phyloP scores from a whole-genome alignment of 1,139 yeast species.

The Kodamaea fungicola region DNA sequence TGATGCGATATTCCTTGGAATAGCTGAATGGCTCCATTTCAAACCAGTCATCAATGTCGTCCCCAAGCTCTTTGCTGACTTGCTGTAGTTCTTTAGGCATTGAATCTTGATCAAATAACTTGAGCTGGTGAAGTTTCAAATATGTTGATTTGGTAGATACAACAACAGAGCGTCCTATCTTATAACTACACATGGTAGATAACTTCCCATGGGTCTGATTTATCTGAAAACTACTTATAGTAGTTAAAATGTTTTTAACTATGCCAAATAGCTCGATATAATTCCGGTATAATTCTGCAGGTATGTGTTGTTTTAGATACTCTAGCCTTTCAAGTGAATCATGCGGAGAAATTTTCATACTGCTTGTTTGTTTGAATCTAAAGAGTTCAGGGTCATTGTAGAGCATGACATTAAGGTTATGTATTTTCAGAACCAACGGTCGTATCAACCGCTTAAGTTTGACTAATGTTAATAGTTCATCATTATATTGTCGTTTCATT shows the following conservation, averaged over 20 bases:
- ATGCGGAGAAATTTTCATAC: conserved; percentile 13
- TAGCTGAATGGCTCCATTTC: conserved; percentile 28
- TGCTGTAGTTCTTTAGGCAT: conserved; percentile 21
- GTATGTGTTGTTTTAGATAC: conserved; percentile 22
- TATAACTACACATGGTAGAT: conserved; percentile 26
- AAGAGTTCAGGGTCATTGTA: conserved; percentile 18
- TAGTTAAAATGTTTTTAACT: conserved; percentile 22
- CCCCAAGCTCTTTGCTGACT: conserved; percentile 21
- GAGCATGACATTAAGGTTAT: conserved; percentile 27
- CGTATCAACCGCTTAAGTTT: conserved; percentile 28
- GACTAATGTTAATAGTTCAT: no score
- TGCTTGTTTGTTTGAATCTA: neutral
- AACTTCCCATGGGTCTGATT: conserved; percentile 10
- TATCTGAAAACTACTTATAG: conserved; percentile 8
- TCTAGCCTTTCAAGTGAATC: conserved; percentile 25
- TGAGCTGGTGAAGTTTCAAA: conserved; percentile 28
- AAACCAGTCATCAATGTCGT: conserved; percentile 41
- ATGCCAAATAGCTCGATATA: conserved; percentile 31
- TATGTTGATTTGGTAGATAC: conserved; percentile 33
- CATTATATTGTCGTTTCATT: no score
- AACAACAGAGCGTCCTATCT: conserved; percentile 33
- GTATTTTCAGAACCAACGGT: conserved; percentile 37
- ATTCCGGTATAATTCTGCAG: conserved; percentile 24
- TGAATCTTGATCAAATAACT: conserved; percentile 31
- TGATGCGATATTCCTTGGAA: conserved; percentile 17